Evolutionary conservation across 164 flowering plant genomes (phyloP).

Genomic region (Amborella trichopoda): DNA sequence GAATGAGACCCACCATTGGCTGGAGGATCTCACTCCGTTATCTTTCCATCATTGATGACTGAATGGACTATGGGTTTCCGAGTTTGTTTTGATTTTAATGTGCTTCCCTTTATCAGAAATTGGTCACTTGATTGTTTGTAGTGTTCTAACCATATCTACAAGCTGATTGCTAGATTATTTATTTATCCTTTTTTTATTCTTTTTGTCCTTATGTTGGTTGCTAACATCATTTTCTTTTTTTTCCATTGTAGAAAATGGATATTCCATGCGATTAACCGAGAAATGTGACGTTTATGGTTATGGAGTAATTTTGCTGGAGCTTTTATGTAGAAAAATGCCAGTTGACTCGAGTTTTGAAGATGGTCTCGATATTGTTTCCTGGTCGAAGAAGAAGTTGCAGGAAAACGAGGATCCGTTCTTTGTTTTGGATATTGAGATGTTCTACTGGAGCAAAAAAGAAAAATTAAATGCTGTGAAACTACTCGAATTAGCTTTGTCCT

Average conservation of each 20-base stretch:
- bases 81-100: too few species aligned
- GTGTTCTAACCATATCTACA: too few species aligned
- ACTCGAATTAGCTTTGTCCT: conserved; percentile 15
- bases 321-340: conserved; percentile 24
- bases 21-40: too few species aligned
- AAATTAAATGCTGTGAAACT: conserved; percentile 14
- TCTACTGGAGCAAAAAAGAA: conserved; percentile 13
- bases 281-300: conserved; percentile 18
- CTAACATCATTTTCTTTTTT: too few species aligned
- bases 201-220: too few species aligned
- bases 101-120: too few species aligned
- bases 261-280: conserved; percentile 14
- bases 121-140: too few species aligned
- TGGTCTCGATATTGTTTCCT: conserved; percentile 18
- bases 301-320: conserved; percentile 25
- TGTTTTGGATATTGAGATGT: conserved; percentile 2
- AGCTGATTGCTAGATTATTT: too few species aligned
- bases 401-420: conserved; percentile 5
- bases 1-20: too few species aligned
- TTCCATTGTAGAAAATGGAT: conserved; percentile 21
- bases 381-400: conserved; percentile 14
- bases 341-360: conserved; percentile 20
- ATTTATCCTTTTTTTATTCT: too few species aligned
- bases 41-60: too few species aligned
- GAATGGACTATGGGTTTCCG: too few species aligned